Evolutionary conservation across 1,284 basidiomycete species (phyloP).

Genomic region (Mycena sp.): DNA sequence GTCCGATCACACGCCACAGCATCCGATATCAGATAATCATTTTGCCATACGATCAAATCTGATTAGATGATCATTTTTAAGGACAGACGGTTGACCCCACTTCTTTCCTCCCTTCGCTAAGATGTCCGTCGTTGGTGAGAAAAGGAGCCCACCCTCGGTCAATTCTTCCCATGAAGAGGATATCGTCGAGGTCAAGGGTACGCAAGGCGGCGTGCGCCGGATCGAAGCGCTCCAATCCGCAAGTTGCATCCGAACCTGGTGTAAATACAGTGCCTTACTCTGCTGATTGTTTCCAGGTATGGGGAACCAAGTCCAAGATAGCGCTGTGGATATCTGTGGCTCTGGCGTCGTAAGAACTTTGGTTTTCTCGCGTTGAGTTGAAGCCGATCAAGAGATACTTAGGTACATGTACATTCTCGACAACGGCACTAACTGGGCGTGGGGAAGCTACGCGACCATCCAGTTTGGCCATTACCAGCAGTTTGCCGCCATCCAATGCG

Average conservation of each 20-base stretch:
- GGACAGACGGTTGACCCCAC: not conserved
- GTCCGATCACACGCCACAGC: no score
- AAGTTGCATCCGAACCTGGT: not conserved
- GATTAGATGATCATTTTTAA: not conserved
- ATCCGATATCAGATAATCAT: not conserved
- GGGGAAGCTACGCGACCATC: slow-evolving; percentile 30
- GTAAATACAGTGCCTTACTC: not conserved
- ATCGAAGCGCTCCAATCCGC: slow-evolving; percentile 29
- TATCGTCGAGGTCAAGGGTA: slow-evolving; percentile 21
- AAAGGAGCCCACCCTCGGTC: slow-evolving; percentile 9
- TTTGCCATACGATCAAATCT: not conserved
- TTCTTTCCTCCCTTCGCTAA: not conserved
- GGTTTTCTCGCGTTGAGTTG: not conserved
- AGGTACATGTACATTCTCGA: slow-evolving; percentile 32
- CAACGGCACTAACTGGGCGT: slow-evolving; percentile 31
- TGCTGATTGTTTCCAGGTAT: slow-evolving; percentile 18
- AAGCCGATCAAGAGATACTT: not conserved
- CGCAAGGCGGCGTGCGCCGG: slow-evolving; percentile 25
- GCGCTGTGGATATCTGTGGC: slow-evolving; percentile 27
- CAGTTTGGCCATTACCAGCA: slow-evolving; percentile 30
- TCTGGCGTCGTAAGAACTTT: slow-evolving; percentile 26
- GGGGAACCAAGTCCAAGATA: slow-evolving; percentile 30
- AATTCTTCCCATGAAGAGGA: slow-evolving; percentile 18
- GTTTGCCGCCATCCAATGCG: slow-evolving; percentile 32
- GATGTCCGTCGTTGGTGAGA: slow-evolving; percentile 24